Percentiles rank a stretch among this genome's conserved stretches.
These are phyloP conservation scores for Zea luxurians DNA, from an alignment of 176 grass and related monocot genomes.

Conservation along the genomic window DNA sequence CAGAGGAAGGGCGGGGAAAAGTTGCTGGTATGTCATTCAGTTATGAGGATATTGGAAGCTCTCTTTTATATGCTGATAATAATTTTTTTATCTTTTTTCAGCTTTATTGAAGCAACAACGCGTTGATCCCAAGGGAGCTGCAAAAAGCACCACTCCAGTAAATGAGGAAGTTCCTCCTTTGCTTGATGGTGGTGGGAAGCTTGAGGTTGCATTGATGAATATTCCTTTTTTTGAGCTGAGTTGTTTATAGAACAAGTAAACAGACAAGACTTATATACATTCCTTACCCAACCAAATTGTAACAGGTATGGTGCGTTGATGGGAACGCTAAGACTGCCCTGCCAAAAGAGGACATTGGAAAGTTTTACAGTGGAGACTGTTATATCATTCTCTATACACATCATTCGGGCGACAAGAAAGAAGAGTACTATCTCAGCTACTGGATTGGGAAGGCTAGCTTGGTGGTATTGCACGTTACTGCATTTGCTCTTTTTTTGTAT, in stretches of 20 bases:
- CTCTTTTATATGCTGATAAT: constrained; percentile 18
- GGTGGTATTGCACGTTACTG: constrained; percentile 49
- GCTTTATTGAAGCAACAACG: constrained; percentile 95
- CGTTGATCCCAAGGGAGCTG: constrained; percentile 73
- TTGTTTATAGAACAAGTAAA: constrained; percentile 3
- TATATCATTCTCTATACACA: constrained; percentile 89
- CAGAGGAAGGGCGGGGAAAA: constrained; percentile 89
- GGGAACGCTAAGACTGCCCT: constrained; percentile 66
- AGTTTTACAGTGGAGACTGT: constrained; percentile 94
- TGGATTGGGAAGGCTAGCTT: constrained; percentile 91
- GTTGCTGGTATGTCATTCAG: constrained; percentile 69
- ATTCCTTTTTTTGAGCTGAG: constrained; percentile 18
- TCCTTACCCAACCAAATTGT: constrained; percentile 18
- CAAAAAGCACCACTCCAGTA: constrained; percentile 64
- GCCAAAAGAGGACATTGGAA: constrained; percentile 80
- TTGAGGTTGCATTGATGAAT: constrained; percentile 65
- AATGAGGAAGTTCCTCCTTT: constrained; percentile 98
- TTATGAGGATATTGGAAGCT: background rate
- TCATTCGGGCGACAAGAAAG: constrained; percentile 92
- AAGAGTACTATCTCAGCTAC: constrained; percentile 83
- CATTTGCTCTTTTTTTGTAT: background rate
- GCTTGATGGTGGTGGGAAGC: constrained; percentile 88
- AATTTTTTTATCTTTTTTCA: constrained; percentile 40
- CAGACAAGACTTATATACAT: background rate
- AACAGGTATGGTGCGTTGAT: constrained; percentile 85